These are phyloP conservation scores for Athelia psychrophila DNA, from an alignment of 1,284 basidiomycete genomes.

Conservation along the genomic window DNA sequence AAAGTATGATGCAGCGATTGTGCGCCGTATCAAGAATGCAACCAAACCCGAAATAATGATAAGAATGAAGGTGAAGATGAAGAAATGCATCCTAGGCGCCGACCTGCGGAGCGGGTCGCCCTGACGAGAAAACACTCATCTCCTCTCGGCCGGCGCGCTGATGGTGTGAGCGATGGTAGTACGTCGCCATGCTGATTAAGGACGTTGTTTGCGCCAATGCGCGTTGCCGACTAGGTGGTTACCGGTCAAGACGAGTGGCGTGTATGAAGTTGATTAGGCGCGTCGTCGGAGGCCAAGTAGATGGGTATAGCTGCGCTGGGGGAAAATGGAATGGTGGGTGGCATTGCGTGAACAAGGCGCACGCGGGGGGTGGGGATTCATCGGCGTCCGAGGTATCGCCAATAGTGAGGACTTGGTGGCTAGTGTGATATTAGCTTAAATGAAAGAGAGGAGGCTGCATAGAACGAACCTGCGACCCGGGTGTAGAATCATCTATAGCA, in stretches of 20 bases:
- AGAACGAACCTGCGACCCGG: conserved; percentile 44
- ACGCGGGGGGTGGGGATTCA: too few species aligned
- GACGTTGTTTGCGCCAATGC: neutral
- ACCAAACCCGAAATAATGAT: conserved; percentile 5
- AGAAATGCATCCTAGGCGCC: too few species aligned
- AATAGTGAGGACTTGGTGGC: conserved; percentile 63
- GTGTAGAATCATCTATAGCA: conserved; percentile 53
- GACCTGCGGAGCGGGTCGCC: neutral
- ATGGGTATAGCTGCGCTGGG: neutral
- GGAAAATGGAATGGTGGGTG: neutral
- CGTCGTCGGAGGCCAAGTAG: neutral
- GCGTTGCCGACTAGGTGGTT: neutral
- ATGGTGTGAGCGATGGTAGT: neutral
- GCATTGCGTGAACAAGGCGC: neutral
- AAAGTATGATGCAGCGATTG: too few species aligned
- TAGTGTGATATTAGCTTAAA: conserved; percentile 21
- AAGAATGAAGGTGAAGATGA: too few species aligned
- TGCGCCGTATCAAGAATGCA: neutral
- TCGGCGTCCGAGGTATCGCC: conserved; percentile 65
- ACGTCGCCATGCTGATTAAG: neutral
- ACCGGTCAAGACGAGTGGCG: neutral
- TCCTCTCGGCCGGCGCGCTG: neutral
- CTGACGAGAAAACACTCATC: neutral
- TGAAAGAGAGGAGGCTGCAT: conserved; percentile 4
- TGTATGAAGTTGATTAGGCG: neutral